Percentiles rank a stretch among this genome's conserved stretches.
Evolutionary conservation across 225 moss, liverwort and hornwort genomes (phyloP).

Genomic region (Polytrichum formosum): DNA sequence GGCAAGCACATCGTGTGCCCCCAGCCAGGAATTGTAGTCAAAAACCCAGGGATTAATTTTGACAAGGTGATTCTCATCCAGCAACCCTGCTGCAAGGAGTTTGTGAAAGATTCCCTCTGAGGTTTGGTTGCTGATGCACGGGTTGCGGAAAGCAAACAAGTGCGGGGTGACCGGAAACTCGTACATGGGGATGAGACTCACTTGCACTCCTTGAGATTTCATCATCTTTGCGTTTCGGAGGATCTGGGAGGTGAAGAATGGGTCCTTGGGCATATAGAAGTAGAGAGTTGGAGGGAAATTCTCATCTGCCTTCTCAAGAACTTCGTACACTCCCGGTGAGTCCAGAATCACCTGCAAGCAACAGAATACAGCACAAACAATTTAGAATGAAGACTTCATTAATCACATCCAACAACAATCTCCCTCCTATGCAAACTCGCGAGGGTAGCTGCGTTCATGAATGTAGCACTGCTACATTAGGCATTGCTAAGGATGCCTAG

Average conservation of each 20-base stretch:
- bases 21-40: conserved; percentile 23
- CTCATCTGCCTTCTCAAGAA: conserved; percentile 16
- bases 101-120: conserved; percentile 19
- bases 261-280: conserved; percentile 27
- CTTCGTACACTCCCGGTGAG: conserved; percentile 17
- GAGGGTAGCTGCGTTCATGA: too few species aligned
- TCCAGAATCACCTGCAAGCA: conserved; percentile 17
- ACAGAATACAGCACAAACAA: not conserved
- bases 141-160: conserved; percentile 15
- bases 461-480: too few species aligned
- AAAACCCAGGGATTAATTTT: conserved; percentile 13
- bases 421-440: too few species aligned
- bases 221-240: conserved; percentile 15
- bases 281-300: conserved; percentile 30
- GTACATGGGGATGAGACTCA: conserved; percentile 10
- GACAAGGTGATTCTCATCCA: conserved; percentile 18
- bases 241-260: conserved; percentile 4
- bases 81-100: conserved; percentile 13
- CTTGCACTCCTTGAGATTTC: conserved; percentile 9
- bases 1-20: not conserved
- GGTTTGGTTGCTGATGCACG: conserved; percentile 11
- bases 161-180: conserved; percentile 17
- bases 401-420: too few species aligned
- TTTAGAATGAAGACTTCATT: too few species aligned
- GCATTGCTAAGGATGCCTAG: too few species aligned